Evolutionary conservation across 441 rosid species (phyloP), one percentile per base, ranked within the genome.

Genomic region (Omphalea diandra): DNA sequence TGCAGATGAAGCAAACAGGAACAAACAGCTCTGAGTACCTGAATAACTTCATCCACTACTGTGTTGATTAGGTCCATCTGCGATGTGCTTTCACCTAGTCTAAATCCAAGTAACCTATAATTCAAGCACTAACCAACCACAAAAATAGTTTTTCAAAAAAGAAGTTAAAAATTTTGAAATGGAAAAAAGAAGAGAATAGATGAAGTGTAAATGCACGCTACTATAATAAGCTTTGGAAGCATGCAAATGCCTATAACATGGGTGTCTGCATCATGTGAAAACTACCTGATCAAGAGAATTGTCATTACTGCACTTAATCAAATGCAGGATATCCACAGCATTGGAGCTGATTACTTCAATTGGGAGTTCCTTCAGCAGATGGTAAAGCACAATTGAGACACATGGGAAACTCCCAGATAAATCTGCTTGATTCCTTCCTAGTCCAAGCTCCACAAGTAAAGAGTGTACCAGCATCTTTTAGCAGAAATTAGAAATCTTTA

Each of bases 51-150:
- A 77, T 77, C 78, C 77, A 87, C 61, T 46, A 86, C 79, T 41
- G 82, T 75, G 77, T 77, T 76, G 61, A 81, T 71, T 70, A 58
- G 72, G 74, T 80, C 81, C 67, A 67, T 40, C 43, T 73, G 76
- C 64, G 77, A 78, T 67, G 70, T 74, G 70, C 77, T 76, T 84
- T 94, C 98, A 73, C 76, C 83, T 57, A 94, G 81, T 78, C 84
- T 83, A 68, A 77, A 86, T 71, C 98, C 98, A 83, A 94, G 93
- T 80, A 94, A 81, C 83, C 90, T 91, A 85, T 85, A 90, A 82
- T 91, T 91, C 77, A 88, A 82, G 69, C 76, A 79, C 97, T 91
- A 86, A 54, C 49, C 68, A 69, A 35, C 65, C 59, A 76, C n/a
- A 70, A 57, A 55, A 47, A 47, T 15, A 47, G 38, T 75, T 52